phyloP scores from a whole-genome alignment of 108 stramenopile species.

The Hondaea fermentalgiana region DNA sequence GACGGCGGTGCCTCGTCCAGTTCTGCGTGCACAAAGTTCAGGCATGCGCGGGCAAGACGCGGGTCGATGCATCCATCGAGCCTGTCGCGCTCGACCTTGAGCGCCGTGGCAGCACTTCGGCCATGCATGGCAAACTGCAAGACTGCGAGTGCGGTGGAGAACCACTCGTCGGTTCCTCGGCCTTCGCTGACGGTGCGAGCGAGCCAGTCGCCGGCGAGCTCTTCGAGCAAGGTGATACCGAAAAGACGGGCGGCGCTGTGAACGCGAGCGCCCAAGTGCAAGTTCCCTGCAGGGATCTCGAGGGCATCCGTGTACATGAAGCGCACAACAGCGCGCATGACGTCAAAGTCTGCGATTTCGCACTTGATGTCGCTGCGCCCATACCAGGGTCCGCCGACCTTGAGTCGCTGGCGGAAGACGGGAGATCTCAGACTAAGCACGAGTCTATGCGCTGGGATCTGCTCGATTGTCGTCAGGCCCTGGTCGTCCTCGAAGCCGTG shows the following conservation, averaged over 20 bases:
- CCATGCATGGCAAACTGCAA: background rate
- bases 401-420: background rate
- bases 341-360: background rate
- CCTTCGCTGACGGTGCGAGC: background rate
- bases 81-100: background rate
- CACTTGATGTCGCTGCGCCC: background rate
- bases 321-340: background rate
- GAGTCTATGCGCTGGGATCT: background rate
- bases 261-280: background rate
- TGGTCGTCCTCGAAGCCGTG: background rate
- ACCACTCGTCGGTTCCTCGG: background rate
- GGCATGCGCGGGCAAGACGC: background rate
- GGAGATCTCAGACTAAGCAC: background rate
- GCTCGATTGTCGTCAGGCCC: background rate
- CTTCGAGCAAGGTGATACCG: background rate
- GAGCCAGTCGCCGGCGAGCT: background rate
- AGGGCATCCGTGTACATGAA: slow-evolving; percentile 15
- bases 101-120: background rate
- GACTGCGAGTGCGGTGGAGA: background rate
- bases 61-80: background rate
- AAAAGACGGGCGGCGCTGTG: background rate
- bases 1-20: background rate
- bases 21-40: background rate
- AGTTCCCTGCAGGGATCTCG: background rate
- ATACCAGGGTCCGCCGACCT: background rate